A percentile compares a stretch with the other conserved stretches of the same genome.
Conservation (phyloP, 2,329 filamentous ascomycete genomes). For the Fusarium subglutinans region DNA sequence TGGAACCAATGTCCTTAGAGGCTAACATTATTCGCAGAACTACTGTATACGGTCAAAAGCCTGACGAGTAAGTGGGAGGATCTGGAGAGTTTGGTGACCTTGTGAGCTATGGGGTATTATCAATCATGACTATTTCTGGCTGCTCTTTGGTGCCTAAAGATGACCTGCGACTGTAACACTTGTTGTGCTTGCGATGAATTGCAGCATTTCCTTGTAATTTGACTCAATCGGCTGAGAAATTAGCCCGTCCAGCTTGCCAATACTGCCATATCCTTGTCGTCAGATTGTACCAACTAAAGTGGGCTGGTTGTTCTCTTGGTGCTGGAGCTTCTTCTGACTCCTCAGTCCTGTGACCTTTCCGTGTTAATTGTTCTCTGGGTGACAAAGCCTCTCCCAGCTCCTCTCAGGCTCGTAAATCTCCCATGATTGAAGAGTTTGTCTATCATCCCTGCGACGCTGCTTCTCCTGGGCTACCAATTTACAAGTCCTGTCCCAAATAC, state of each 20-base stretch:
- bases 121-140: too few relatives aligned
- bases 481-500: neutral
- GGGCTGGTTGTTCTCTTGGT: neutral
- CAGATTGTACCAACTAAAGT: neutral
- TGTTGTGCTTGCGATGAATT: neutral
- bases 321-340: neutral
- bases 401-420: accelerated
- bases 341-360: too few relatives aligned
- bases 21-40: neutral
- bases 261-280: too few relatives aligned
- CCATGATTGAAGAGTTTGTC: accelerated
- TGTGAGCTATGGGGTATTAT: too few relatives aligned
- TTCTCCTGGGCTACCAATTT: neutral
- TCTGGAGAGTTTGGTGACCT: neutral
- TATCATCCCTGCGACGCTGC: too few relatives aligned
- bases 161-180: accelerated
- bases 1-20: accelerated
- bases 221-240: neutral
- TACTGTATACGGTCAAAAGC: slow-evolving; percentile 9
- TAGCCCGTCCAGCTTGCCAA: neutral
- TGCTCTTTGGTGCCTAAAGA: neutral
- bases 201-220: accelerated
- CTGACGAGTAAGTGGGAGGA: neutral
- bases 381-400: too few relatives aligned
- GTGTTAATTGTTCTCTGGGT: too few relatives aligned